Percentiles rank a stretch among this genome's conserved stretches.
These are phyloP conservation scores for Rhynchosporium graminicola DNA, from an alignment of 2,329 filamentous ascomycete species.

Conservation along the genomic window DNA sequence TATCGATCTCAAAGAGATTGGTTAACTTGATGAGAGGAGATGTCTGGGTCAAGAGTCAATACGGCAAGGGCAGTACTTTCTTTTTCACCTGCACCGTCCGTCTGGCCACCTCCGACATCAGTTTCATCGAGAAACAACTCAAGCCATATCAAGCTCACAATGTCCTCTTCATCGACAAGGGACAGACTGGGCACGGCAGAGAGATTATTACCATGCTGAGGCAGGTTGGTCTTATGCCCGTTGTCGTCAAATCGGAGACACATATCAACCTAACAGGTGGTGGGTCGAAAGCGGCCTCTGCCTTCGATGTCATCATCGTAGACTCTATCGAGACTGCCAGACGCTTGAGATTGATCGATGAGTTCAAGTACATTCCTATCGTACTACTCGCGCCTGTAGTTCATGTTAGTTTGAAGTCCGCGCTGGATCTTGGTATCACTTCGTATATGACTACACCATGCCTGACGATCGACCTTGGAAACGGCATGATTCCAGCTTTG, in stretches of 20 bases:
- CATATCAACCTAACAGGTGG: slow-evolving; percentile 59
- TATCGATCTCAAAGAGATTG: slow-evolving; percentile 92
- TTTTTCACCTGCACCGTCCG: slow-evolving; percentile 94
- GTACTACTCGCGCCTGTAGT: slow-evolving; percentile 88
- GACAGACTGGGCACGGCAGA: slow-evolving; percentile 73
- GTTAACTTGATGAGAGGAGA: slow-evolving; percentile 96
- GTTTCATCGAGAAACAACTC: slow-evolving; percentile 78
- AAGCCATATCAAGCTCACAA: slow-evolving; percentile 90
- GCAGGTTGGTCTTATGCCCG: slow-evolving; percentile 75
- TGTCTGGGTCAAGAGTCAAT: slow-evolving; percentile 93
- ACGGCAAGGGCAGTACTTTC: slow-evolving; percentile 89
- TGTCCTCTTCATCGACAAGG: slow-evolving; percentile 93
- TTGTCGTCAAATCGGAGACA: slow-evolving; percentile 80
- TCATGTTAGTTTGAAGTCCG: slow-evolving; percentile 89
- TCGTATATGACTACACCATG: slow-evolving; percentile 99
- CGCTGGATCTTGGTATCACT: slow-evolving; percentile 92
- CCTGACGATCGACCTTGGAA: slow-evolving; percentile 88
- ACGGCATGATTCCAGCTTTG: slow-evolving; percentile 92
- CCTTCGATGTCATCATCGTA: slow-evolving; percentile 94
- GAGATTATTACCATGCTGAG: slow-evolving; percentile 78
- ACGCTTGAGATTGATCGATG: slow-evolving; percentile 79
- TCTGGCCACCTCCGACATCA: slow-evolving; percentile 76
- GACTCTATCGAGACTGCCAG: slow-evolving; percentile 92
- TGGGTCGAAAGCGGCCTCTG: slow-evolving; percentile 48
- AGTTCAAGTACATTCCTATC: slow-evolving; percentile 97